Percentiles rank a stretch among this genome's conserved stretches.
phyloP scores from a whole-genome alignment of 2,329 filamentous ascomycete genomes.

The Aspergillus sp. region DNA sequence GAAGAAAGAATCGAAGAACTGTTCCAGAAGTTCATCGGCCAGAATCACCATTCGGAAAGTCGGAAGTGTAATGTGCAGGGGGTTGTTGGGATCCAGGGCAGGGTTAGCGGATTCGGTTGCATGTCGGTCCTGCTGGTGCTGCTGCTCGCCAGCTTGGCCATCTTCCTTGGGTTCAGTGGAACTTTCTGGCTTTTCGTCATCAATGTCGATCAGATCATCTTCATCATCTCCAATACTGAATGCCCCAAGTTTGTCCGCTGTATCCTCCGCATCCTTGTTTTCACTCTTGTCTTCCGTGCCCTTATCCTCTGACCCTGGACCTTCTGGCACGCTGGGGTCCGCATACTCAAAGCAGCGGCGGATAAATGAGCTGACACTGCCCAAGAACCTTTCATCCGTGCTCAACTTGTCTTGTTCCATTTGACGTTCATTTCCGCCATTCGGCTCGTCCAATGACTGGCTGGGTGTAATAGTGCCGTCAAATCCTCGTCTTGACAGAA shows the following conservation, averaged over 20 bases:
- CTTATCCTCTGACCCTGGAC: conserved; percentile 35
- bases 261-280: conserved; percentile 27
- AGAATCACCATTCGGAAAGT: conserved; percentile 99
- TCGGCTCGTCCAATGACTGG: conserved; percentile 53
- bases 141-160: conserved; percentile 19
- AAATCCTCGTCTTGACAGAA: conserved; percentile 83
- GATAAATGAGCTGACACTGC: conserved; percentile 93
- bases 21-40: conserved; percentile 89
- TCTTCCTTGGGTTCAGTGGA: conserved; percentile 13
- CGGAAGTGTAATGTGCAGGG: conserved; percentile 89
- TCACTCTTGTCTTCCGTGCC: conserved; percentile 17
- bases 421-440: conserved; percentile 28
- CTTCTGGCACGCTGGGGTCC: conserved; percentile 76
- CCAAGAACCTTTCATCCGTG: conserved; percentile 82
- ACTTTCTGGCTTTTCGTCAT: conserved; percentile 26
- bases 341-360: conserved; percentile 96
- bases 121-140: conserved; percentile 47
- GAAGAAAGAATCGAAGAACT: conserved; percentile 96
- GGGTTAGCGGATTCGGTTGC: conserved; percentile 77
- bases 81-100: conserved; percentile 86
- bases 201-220: conserved; percentile 41
- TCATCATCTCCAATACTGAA: conserved; percentile 73
- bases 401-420: conserved; percentile 46
- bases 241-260: conserved; percentile 45
- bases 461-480: conserved; percentile 68